phyloP scores from a whole-genome alignment of 2,329 filamentous ascomycete species.

The Botrytis elliptica region DNA sequence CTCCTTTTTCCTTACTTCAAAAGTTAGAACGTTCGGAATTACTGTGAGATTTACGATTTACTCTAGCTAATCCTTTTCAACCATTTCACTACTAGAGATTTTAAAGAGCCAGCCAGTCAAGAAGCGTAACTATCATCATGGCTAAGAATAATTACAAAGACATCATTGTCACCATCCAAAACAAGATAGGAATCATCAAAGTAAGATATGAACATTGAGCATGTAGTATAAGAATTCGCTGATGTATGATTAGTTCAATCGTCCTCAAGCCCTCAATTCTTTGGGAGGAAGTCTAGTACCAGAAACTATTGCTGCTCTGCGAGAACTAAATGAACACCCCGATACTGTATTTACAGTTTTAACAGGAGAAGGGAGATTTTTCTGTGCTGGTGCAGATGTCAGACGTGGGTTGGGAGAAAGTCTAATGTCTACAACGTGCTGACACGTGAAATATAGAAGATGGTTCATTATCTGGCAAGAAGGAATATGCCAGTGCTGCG shows the following conservation, averaged over 20 bases:
- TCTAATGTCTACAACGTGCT: neutral
- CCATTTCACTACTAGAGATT: too few relatives aligned
- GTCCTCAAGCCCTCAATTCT: slow-evolving; percentile 48
- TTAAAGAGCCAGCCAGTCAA: neutral
- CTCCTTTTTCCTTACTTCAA: neutral
- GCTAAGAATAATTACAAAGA: slow-evolving; percentile 41
- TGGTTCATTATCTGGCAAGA: slow-evolving; percentile 20
- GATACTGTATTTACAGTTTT: slow-evolving; percentile 51
- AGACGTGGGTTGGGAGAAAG: slow-evolving; percentile 35
- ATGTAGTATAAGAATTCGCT: slow-evolving; percentile 41
- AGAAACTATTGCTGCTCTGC: slow-evolving; percentile 45
- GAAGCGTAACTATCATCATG: slow-evolving; percentile 18
- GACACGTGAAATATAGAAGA: neutral
- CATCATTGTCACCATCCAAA: slow-evolving; percentile 45
- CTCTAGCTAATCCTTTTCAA: neutral
- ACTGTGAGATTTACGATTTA: too few relatives aligned
- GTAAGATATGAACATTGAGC: slow-evolving; percentile 27
- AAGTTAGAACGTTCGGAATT: neutral
- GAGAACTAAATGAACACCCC: slow-evolving; percentile 47
- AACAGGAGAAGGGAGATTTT: slow-evolving; percentile 51
- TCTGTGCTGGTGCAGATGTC: slow-evolving; percentile 50
- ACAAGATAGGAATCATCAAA: slow-evolving; percentile 48
- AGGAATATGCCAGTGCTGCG: slow-evolving; percentile 26
- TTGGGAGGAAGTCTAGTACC: slow-evolving; percentile 47
- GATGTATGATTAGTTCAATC: slow-evolving; percentile 43